phyloP scores from a whole-genome alignment of 2,329 filamentous ascomycete species.

The Periconia sp. region DNA sequence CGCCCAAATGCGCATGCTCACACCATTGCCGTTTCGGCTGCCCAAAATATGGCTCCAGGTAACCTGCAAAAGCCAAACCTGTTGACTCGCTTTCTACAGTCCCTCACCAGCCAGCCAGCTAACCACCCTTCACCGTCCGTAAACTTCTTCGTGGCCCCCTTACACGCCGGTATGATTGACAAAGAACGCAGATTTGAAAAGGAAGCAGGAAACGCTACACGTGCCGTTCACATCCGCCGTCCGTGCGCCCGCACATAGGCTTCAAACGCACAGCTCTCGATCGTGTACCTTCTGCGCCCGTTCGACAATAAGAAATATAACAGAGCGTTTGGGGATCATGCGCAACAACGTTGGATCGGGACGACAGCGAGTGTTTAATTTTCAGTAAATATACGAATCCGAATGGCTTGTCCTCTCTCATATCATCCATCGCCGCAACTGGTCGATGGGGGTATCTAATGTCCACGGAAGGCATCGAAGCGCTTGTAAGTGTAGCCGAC shows the following conservation, averaged over 20 bases:
- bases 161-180: background rate
- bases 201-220: background rate
- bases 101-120: background rate
- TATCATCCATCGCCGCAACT: conserved; percentile 9
- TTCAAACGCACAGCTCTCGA: too few species aligned
- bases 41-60: background rate
- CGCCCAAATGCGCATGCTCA: conserved; percentile 5
- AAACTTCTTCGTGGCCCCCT: background rate
- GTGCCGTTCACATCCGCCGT: background rate
- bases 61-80: background rate
- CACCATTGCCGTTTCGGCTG: background rate
- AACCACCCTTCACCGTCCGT: background rate
- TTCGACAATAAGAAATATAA: background rate
- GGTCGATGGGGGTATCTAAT: conserved; percentile 24
- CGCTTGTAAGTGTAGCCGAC: conserved; percentile 98
- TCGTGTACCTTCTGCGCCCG: too few species aligned
- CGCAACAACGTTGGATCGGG: background rate
- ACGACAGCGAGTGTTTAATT: background rate
- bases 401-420: conserved; percentile 8
- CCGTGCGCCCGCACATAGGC: background rate
- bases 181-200: background rate
- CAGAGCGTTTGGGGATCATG: background rate
- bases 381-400: background rate
- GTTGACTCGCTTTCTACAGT: background rate
- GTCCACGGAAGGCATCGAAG: conserved; percentile 68